Percentiles rank a stretch among this genome's conserved stretches.
Evolutionary conservation across 108 stramenopile species (phyloP).

Genomic region (Cyclostephanos invisitatus): DNA sequence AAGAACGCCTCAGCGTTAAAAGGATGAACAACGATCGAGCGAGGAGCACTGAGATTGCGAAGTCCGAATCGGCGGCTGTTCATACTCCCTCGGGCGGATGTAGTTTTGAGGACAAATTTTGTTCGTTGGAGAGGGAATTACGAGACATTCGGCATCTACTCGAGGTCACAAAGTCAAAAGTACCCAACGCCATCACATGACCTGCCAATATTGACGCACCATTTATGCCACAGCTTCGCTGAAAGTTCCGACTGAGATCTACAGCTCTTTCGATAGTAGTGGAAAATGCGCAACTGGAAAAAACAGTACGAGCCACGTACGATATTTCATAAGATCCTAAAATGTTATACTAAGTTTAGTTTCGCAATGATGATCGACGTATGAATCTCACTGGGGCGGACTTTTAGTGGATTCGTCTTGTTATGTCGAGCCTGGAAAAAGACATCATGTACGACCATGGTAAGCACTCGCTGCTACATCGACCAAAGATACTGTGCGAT

Average conservation of each 20-base stretch:
- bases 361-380: too few species aligned
- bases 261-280: too few species aligned
- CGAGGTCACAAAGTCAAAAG: conserved; percentile 1
- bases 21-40: background rate
- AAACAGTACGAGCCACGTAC: too few species aligned
- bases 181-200: conserved; percentile 1
- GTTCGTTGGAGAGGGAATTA: conserved; percentile 2
- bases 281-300: too few species aligned
- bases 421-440: too few species aligned
- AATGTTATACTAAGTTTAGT: too few species aligned
- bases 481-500: too few species aligned
- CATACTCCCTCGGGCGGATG: background rate
- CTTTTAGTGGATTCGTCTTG: too few species aligned
- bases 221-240: background rate
- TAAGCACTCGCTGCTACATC: too few species aligned
- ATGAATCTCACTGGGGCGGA: too few species aligned
- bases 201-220: background rate
- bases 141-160: conserved; percentile 15
- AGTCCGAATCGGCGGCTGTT: background rate
- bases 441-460: too few species aligned
- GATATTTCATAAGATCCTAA: too few species aligned
- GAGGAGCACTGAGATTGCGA: conserved; percentile 2
- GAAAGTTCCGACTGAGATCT: background rate
- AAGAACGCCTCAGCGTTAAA: background rate
- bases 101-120: conserved; percentile 12